Base-by-base conservation (phyloP, 2,329 filamentous ascomycete genomes). In the Fusarium sp. region DNA sequence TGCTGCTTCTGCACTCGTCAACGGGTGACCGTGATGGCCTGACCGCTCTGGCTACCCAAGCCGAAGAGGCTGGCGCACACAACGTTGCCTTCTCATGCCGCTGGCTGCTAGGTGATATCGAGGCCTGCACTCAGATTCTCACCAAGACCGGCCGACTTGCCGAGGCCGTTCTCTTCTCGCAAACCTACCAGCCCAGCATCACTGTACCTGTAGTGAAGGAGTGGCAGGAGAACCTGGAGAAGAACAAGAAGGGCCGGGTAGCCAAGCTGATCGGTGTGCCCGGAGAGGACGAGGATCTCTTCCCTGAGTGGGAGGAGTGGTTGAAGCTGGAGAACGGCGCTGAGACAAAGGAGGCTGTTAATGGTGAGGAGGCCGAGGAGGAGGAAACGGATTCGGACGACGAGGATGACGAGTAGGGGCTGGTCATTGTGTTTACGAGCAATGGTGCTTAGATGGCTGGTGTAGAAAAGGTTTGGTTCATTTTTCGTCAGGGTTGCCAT, bases 281-380 rank as follows among this genome's bases (percentile, higher is more conserved):
- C 0, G 93, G 91, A 0, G 92, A 94, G 76, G 94, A 95, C 69
- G 93, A 93, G 45, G 95, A 97, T 4, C 88, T 99, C 76, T 99
- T 99, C 85, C 96, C 96, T 0, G 95, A 98, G 79, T 99, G 97
- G 97, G 94, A 98, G 6, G 93, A 97, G 83, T 98, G 94, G 87
- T 81, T 98, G 77, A 88, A 89, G 79, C 81, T 98, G 71, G 97
- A 98, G 86, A 90, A 88, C 68, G 92, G 95, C 77, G 93, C 93
- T 4, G 80, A 84, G 69, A 20, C 68, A 37, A 63, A 58, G 56
- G 58, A 75, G 65, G 64, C 47, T 32, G 72, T 75, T 52, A 74
- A 76, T 66, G 78, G 78, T 27, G 69, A 74, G 60, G 75, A 69
- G 45, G 76, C 71, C 15, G 79, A 69, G 32, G 63, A 37, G 11